phyloP scores from a whole-genome alignment of 2,329 filamentous ascomycete species.

The Beauveria sp. region DNA sequence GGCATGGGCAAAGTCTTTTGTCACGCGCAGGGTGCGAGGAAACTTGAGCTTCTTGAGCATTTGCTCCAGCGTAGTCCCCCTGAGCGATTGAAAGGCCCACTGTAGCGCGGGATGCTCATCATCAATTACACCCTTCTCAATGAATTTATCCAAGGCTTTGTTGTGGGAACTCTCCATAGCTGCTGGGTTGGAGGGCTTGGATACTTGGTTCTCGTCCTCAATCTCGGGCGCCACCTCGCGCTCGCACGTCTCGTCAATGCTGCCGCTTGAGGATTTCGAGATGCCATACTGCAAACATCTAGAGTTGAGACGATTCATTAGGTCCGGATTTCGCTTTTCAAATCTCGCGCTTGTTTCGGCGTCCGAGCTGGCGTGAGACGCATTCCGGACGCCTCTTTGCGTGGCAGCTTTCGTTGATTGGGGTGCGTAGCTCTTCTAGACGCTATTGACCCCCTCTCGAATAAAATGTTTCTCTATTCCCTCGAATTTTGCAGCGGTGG shows the following conservation, averaged over 20 bases:
- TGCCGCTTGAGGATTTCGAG: neutral
- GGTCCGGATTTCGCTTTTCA: neutral
- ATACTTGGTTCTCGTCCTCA: slow-evolving; percentile 49
- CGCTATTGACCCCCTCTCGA: neutral
- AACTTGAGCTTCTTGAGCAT: neutral
- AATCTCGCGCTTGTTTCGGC: neutral
- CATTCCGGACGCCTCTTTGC: neutral
- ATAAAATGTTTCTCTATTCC: neutral
- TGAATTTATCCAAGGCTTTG: slow-evolving; percentile 32
- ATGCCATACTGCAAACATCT: neutral
- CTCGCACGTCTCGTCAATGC: slow-evolving; percentile 59
- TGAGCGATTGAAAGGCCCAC: slow-evolving; percentile 39
- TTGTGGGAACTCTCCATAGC: slow-evolving; percentile 38
- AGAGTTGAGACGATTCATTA: neutral
- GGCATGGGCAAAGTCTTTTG: neutral
- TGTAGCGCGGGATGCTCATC: slow-evolving; percentile 23
- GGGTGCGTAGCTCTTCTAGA: slow-evolving; percentile 1
- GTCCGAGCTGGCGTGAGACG: neutral
- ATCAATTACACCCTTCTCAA: slow-evolving; percentile 26
- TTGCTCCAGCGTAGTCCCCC: slow-evolving; percentile 28
- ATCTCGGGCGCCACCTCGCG: slow-evolving; percentile 58
- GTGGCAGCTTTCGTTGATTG: neutral
- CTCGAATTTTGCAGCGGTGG: neutral
- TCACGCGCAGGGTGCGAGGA: neutral
- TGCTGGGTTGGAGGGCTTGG: slow-evolving; percentile 35